Conservation (phyloP, 306 rosid species). For the Oemleria cerasiformis region DNA sequence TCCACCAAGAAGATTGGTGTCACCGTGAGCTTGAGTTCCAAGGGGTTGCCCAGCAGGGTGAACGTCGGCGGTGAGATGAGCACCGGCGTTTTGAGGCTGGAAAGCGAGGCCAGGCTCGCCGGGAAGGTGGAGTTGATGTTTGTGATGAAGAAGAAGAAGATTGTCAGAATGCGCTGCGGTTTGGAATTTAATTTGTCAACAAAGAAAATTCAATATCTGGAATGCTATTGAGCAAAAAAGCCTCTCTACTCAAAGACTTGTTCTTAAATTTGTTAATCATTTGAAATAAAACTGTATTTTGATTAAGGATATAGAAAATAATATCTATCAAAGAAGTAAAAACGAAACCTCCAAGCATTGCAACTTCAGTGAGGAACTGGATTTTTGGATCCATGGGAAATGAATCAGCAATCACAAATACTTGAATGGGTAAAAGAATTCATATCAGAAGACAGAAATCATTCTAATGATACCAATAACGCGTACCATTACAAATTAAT, state of each 20-base stretch:
- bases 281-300: too few relatives aligned
- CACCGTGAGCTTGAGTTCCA: constrained; percentile 4
- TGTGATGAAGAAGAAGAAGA: constrained; percentile 21
- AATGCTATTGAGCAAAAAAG: neutral
- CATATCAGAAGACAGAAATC: neutral
- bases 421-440: neutral
- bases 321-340: too few relatives aligned
- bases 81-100: constrained; percentile 4
- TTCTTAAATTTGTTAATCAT: too few relatives aligned
- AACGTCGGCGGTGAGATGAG: neutral
- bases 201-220: neutral
- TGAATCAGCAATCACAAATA: constrained; percentile 5
- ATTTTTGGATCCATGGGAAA: constrained; percentile 1
- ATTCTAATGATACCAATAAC: neutral
- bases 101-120: neutral
- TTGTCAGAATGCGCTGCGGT: constrained; percentile 9
- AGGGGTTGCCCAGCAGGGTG: neutral
- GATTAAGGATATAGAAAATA: too few relatives aligned
- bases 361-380: neutral
- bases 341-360: neutral
- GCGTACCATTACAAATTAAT: neutral
- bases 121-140: constrained; percentile 26
- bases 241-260: too few relatives aligned
- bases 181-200: neutral
- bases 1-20: constrained; percentile 3